Conservation (phyloP, 176 grass and related monocot species). For the Rhipidocladum racemiflorum region DNA sequence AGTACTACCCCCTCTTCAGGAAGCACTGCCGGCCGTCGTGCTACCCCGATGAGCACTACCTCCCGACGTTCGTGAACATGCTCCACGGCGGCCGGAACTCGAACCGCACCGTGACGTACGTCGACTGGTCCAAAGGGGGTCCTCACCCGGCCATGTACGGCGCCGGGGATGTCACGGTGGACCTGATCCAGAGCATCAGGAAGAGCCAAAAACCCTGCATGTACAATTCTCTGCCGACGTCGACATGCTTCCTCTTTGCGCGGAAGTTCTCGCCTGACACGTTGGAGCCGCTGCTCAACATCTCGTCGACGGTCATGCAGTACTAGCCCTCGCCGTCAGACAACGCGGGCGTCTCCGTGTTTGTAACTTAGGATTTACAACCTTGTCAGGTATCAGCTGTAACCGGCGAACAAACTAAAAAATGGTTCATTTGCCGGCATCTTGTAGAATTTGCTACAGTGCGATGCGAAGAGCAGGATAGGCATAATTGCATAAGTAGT, state of each 20-base stretch:
- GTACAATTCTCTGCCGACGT: slow-evolving; percentile 47
- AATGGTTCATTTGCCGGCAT: background rate
- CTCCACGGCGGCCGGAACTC: slow-evolving; percentile 49
- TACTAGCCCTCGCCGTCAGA: slow-evolving; percentile 18
- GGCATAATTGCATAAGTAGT: background rate
- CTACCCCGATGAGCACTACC: slow-evolving; percentile 96
- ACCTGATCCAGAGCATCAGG: slow-evolving; percentile 56
- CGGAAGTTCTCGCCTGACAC: slow-evolving; percentile 74
- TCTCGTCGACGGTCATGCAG: slow-evolving; percentile 57
- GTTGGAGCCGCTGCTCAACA: slow-evolving; percentile 55
- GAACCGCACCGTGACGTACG: slow-evolving; percentile 75
- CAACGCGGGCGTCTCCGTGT: background rate
- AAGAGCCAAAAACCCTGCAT: slow-evolving; percentile 43
- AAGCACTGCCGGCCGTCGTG: slow-evolving; percentile 63
- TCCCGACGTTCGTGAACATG: slow-evolving; percentile 58
- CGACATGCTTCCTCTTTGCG: slow-evolving; percentile 72
- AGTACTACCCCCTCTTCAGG: slow-evolving; percentile 58
- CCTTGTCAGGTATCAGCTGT: background rate
- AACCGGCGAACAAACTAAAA: background rate
- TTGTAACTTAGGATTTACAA: slow-evolving; percentile 18
- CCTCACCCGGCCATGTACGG: slow-evolving; percentile 68
- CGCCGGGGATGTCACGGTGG: slow-evolving; percentile 34
- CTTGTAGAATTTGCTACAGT: slow-evolving; percentile 29
- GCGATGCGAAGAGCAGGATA: background rate
- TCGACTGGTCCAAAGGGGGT: slow-evolving; percentile 58